A percentile compares a stretch with the other conserved stretches of the same genome.
Evolutionary conservation across 352 stramenopile species (phyloP).

Genomic region (Phytophthora uliginosa): DNA sequence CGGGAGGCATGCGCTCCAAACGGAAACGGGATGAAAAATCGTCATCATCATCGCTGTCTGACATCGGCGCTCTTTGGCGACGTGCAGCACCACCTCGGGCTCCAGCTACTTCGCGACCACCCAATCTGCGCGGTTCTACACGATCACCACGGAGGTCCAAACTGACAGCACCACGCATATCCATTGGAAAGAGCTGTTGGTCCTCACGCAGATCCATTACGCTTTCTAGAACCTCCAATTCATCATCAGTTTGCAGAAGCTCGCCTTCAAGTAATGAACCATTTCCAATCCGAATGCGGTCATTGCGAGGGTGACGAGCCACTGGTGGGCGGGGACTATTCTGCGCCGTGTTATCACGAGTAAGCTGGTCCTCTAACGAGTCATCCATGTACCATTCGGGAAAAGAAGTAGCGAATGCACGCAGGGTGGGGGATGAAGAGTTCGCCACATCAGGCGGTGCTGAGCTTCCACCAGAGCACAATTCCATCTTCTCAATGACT

Average conservation of each 20-base stretch:
- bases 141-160: conserved; percentile 47
- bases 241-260: conserved; percentile 71
- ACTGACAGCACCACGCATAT: conserved; percentile 54
- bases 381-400: conserved; percentile 79
- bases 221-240: conserved; percentile 74
- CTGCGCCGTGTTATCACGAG: conserved; percentile 53
- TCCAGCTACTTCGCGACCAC: conserved; percentile 33
- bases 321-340: conserved; percentile 44
- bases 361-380: conserved; percentile 58
- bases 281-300: conserved; percentile 52
- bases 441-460: conserved; percentile 45
- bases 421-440: conserved; percentile 65
- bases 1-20: conserved; percentile 54
- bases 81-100: conserved; percentile 32
- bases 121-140: conserved; percentile 34
- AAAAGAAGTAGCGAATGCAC: conserved; percentile 66
- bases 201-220: conserved; percentile 76
- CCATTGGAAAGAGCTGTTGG: conserved; percentile 65
- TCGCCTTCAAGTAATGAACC: conserved; percentile 67
- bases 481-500: conserved; percentile 89
- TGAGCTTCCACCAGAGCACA: conserved; percentile 72
- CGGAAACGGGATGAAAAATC: conserved; percentile 52
- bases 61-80: conserved; percentile 32
- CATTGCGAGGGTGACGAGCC: conserved; percentile 49
- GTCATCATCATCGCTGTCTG: conserved; percentile 69